phyloP scores from a whole-genome alignment of 2,329 filamentous ascomycete species.

The Daldinia sp. region DNA sequence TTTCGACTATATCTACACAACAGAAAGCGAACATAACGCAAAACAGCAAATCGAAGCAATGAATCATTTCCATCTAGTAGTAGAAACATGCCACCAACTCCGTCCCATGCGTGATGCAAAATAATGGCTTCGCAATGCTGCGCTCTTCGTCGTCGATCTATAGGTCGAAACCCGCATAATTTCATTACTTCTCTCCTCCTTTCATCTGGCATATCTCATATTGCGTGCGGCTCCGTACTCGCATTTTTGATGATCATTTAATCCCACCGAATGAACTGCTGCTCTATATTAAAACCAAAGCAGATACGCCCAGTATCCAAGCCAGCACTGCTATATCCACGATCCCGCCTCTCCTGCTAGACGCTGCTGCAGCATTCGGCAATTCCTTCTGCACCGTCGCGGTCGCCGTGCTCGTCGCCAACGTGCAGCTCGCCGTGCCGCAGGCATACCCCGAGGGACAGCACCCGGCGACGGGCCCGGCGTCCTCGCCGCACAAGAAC shows the following conservation, averaged over 20 bases:
- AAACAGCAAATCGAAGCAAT: neutral
- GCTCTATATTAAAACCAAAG: constrained; percentile 13
- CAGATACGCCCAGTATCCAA: neutral
- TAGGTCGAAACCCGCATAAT: neutral
- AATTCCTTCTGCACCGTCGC: constrained; percentile 67
- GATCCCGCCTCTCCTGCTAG: neutral
- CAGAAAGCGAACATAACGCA: neutral
- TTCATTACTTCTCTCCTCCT: neutral
- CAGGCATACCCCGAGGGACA: constrained; percentile 84
- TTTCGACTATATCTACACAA: neutral
- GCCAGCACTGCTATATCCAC: neutral
- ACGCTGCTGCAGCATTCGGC: constrained; percentile 49
- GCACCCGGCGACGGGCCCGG: constrained; percentile 78
- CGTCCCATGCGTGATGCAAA: constrained; percentile 20
- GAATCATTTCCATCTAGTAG: neutral
- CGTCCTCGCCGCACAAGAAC: constrained; percentile 73
- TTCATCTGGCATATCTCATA: neutral
- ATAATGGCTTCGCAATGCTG: constrained; percentile 7
- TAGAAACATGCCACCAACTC: constrained; percentile 10
- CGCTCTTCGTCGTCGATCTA: neutral
- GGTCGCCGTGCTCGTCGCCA: constrained; percentile 64
- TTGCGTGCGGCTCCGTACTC: neutral
- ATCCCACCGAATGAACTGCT: too few species aligned
- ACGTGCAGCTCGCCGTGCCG: constrained; percentile 78
- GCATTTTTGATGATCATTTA: too few species aligned